Percentiles rank a stretch among this genome's conserved stretches.
Conservation (phyloP, 2,329 filamentous ascomycete species). For the Stachybotrys chartarum region DNA sequence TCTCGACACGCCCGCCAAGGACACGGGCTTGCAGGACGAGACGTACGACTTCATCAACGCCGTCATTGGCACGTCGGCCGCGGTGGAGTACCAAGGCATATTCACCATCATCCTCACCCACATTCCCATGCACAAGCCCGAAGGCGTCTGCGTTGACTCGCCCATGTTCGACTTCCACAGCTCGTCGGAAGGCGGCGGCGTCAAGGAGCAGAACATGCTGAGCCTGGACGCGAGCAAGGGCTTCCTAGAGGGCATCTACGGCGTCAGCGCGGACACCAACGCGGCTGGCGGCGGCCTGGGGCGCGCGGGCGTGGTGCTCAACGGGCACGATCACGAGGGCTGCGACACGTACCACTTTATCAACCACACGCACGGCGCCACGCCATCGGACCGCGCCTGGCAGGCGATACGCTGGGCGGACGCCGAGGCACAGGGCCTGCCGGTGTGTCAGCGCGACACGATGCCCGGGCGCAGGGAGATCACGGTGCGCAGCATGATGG, state of each 20-base stretch:
- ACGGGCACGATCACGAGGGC: slow-evolving; percentile 91
- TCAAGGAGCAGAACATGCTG: slow-evolving; percentile 89
- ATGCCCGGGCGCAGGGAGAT: slow-evolving; percentile 72
- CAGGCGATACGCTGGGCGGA: slow-evolving; percentile 40
- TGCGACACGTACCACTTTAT: slow-evolving; percentile 85
- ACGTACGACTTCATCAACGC: slow-evolving; percentile 73
- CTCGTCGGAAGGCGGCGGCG: slow-evolving; percentile 51
- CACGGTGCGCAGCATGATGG: slow-evolving; percentile 98
- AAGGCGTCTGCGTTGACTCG: slow-evolving; percentile 74
- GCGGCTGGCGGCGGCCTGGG: slow-evolving; percentile 58
- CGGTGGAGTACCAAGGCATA: slow-evolving; percentile 54
- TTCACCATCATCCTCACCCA: slow-evolving; percentile 88
- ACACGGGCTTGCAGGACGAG: slow-evolving; percentile 59
- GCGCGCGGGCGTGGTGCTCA: slow-evolving; percentile 72
- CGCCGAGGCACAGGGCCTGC: slow-evolving; percentile 32
- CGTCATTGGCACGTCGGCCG: slow-evolving; percentile 54
- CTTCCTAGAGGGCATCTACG: slow-evolving; percentile 79
- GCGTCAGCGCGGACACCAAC: slow-evolving; percentile 56
- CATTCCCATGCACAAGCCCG: slow-evolving; percentile 79
- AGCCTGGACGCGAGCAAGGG: slow-evolving; percentile 63
- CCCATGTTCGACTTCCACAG: slow-evolving; percentile 76
- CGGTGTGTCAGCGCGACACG: slow-evolving; percentile 25
- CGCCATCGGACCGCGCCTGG: slow-evolving; percentile 37
- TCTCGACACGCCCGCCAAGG: slow-evolving; percentile 74
- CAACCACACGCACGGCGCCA: slow-evolving; percentile 48